These are phyloP conservation scores for Hypoxylon sp. DNA, from an alignment of 2,329 filamentous ascomycete genomes.

Conservation along the genomic window DNA sequence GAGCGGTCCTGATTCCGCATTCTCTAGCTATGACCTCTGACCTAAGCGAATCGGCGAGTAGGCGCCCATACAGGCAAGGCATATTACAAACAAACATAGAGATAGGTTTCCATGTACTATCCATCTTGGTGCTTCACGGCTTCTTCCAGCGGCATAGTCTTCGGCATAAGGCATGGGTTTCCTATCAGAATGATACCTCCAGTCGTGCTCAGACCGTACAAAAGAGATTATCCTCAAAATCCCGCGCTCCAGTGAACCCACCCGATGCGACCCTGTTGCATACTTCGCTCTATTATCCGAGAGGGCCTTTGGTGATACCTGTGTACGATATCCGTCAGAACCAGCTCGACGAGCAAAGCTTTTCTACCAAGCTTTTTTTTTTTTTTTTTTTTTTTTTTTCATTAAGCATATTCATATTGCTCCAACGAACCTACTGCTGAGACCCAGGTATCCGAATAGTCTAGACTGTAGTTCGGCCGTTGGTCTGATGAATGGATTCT, in stretches of 20 bases:
- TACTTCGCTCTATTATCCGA: not conserved
- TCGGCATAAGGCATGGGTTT: not conserved
- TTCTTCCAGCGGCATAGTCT: not conserved
- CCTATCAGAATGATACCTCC: not conserved
- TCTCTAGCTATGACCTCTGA: too few species aligned
- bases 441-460: not conserved
- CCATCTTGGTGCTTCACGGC: not conserved
- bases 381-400: too few species aligned
- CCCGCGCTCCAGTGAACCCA: not conserved
- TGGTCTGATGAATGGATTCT: not conserved
- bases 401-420: constrained; percentile 1
- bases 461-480: not conserved
- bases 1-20: too few species aligned
- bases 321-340: not conserved
- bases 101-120: too few species aligned
- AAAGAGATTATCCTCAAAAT: constrained; percentile 3
- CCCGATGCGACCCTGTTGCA: not conserved
- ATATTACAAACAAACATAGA: too few species aligned
- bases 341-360: too few species aligned
- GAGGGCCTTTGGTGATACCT: not conserved
- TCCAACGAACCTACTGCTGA: not conserved
- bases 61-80: too few species aligned
- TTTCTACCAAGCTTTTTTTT: not conserved
- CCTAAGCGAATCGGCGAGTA: too few species aligned
- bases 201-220: not conserved